Conservation (phyloP, 768 basidiomycete species). For the Mycena floridula region DNA sequence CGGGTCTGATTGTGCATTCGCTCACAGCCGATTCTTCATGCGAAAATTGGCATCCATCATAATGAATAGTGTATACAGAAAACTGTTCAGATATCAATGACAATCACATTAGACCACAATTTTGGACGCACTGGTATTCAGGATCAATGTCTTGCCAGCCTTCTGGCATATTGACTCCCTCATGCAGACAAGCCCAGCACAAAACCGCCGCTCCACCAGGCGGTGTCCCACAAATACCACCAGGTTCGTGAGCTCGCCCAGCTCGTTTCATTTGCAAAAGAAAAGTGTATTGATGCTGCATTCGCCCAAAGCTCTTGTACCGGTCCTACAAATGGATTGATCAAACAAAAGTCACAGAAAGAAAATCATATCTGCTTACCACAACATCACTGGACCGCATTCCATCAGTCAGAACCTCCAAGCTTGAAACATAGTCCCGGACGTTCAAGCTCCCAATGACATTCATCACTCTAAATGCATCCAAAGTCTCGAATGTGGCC, state of each 20-base stretch:
- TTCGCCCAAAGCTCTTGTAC: constrained; percentile 4
- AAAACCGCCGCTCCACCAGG: constrained; percentile 6
- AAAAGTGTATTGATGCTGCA: constrained; percentile 2
- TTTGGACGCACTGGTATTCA: constrained; percentile 1
- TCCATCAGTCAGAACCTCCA: no score
- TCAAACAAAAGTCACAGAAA: neutral
- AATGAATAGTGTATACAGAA: constrained; percentile 7
- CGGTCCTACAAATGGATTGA: constrained; percentile 1
- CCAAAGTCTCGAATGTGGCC: no score
- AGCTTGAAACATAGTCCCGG: no score
- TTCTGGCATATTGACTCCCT: constrained; percentile 12
- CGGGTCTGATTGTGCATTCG: constrained; percentile 10
- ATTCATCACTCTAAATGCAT: no score
- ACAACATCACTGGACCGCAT: no score
- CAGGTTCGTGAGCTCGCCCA: constrained; percentile 4
- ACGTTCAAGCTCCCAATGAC: no score
- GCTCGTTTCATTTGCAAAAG: constrained; percentile 2
- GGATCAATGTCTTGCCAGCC: constrained; percentile 7
- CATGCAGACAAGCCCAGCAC: constrained; percentile 17
- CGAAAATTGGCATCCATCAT: constrained; percentile 18
- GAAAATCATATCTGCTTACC: no score
- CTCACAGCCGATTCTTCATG: constrained; percentile 7
- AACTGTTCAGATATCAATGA: constrained; percentile 1
- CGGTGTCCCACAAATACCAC: neutral
- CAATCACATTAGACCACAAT: neutral